phyloP scores from a whole-genome alignment of 169 alveolate genomes.

The Plasmodium blacklocki region DNA sequence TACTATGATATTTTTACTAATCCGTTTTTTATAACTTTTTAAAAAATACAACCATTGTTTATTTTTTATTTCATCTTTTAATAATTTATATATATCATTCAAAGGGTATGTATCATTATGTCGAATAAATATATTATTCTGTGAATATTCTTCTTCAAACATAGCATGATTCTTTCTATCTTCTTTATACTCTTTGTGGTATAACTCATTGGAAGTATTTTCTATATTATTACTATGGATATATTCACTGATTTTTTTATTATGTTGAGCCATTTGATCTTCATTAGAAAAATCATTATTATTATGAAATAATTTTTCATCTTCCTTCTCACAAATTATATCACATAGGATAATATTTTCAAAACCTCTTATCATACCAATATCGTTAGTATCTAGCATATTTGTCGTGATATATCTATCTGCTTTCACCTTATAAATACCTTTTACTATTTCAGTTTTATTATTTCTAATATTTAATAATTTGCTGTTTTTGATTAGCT shows the following conservation, averaged over 20 bases:
- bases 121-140: background rate
- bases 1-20: slow-evolving; percentile 49
- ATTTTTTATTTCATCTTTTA: slow-evolving; percentile 33
- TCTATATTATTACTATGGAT: background rate
- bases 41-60: slow-evolving; percentile 68
- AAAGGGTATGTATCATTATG: background rate
- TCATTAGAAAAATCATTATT: background rate
- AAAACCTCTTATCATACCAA: slow-evolving; percentile 80
- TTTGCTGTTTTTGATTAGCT: slow-evolving; percentile 50
- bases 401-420: slow-evolving; percentile 74
- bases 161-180: background rate
- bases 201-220: background rate
- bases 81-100: slow-evolving; percentile 21
- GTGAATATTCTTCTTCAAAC: background rate
- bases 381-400: slow-evolving; percentile 68
- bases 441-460: slow-evolving; percentile 69
- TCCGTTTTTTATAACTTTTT: slow-evolving; percentile 60
- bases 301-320: background rate
- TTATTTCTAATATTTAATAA: slow-evolving; percentile 59
- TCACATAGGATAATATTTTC: slow-evolving; percentile 75
- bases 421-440: slow-evolving; percentile 79
- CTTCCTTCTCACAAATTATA: slow-evolving; percentile 41
- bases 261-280: background rate
- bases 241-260: background rate
- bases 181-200: background rate